Base-by-base conservation (phyloP, 306 rosid genomes). In the Rosa persica region DNA sequence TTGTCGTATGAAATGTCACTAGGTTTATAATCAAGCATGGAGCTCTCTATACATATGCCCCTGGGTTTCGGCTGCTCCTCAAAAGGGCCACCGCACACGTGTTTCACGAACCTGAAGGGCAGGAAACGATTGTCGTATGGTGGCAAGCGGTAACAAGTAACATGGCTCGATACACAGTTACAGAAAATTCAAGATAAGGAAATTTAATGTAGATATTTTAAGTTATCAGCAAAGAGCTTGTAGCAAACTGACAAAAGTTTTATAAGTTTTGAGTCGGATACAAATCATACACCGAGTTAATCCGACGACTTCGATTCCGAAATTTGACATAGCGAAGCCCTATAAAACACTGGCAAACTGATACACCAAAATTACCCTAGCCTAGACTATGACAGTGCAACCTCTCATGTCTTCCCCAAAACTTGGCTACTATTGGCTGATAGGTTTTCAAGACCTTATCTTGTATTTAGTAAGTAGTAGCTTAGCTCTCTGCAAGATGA, bases 41-140 rank as follows among this genome's bases (percentile, higher is more conserved):
- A 9, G 15, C 64, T 12, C 64, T 12, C 30, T 57, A 20, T 20
- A 6, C 23, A 58, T 10, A 58, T 12, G 9, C 30, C 19, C 49
- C 46, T 34, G 6, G 15, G 22, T 4, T 36, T 34, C 13, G 68
- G 39, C 42, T 30, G 36, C 44, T 75, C 74, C 51, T 73, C 76
- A 42, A 51, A 79, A 78, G 39, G 17, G 58, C 58, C 79, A 70
- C 86, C 88, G 70, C 75, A 80, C 88, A 85, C 86, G 85, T 85
- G 93, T 84, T 83, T 83, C 77, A 54, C 48, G 65, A 71, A 77
- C 82, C 23, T 43, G 34, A 25, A 51, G 15, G 13, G 15, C 48
- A 44, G 19, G 74, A 11, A 34, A 25, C 17, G 55, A 6, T 55
- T 81, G 73, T 79, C 48, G 11, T 78, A 30, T 38, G 55, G 49